These are phyloP conservation scores for Huntiella decipiens DNA, from an alignment of 2,329 filamentous ascomycete genomes.

Conservation along the genomic window DNA sequence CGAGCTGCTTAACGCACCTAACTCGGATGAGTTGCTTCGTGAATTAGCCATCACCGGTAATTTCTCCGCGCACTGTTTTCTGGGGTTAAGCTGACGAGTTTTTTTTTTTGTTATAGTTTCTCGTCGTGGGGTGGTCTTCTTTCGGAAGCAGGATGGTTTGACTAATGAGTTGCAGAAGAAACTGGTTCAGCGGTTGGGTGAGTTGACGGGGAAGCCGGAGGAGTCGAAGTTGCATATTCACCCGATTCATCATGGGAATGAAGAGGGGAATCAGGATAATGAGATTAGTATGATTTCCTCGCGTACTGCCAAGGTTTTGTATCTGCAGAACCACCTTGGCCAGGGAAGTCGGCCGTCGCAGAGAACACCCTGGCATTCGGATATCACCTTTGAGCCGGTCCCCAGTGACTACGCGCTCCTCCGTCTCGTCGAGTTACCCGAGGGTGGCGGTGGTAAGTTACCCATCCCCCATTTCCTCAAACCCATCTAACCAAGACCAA, in stretches of 20 bases:
- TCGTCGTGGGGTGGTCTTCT: slow-evolving; percentile 50
- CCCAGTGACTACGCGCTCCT: slow-evolving; percentile 45
- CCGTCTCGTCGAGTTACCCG: slow-evolving; percentile 32
- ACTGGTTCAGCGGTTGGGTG: slow-evolving; percentile 39
- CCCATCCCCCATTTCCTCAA: neutral
- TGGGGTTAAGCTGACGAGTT: neutral
- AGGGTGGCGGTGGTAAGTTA: slow-evolving; percentile 30
- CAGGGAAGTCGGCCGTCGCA: slow-evolving; percentile 25
- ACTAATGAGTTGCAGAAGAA: slow-evolving; percentile 46
- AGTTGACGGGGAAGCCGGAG: slow-evolving; percentile 36
- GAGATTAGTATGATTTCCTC: slow-evolving; percentile 48
- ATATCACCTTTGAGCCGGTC: slow-evolving; percentile 45
- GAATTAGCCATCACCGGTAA: slow-evolving; percentile 50
- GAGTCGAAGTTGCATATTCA: slow-evolving; percentile 41
- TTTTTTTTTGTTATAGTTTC: slow-evolving; percentile 30
- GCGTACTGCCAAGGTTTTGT: slow-evolving; percentile 31
- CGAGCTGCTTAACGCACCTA: slow-evolving; percentile 40
- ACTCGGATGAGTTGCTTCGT: slow-evolving; percentile 42
- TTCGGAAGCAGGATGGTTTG: slow-evolving; percentile 42
- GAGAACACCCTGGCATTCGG: slow-evolving; percentile 36
- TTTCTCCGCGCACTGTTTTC: slow-evolving; percentile 10
- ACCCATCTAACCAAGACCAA: slow-evolving; percentile 11
- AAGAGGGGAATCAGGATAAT: slow-evolving; percentile 32
- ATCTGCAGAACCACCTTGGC: slow-evolving; percentile 21
- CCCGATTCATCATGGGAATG: slow-evolving; percentile 33